Percentiles rank a stretch among this genome's conserved stretches.
phyloP scores from a whole-genome alignment of 2,329 filamentous ascomycete genomes.

The Cordyceps farinosa region DNA sequence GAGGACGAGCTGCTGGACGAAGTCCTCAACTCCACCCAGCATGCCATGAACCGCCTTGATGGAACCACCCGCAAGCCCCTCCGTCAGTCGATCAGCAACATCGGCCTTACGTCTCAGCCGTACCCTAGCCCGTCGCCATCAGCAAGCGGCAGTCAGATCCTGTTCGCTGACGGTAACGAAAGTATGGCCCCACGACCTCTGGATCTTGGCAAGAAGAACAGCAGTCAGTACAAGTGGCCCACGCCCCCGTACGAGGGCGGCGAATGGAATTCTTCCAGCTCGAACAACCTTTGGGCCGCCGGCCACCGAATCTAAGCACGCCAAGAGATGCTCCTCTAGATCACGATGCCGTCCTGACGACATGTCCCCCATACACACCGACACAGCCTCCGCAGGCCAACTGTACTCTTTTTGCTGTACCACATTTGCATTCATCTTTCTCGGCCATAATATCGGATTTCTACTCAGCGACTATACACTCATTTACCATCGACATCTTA shows the following conservation, averaged over 20 bases:
- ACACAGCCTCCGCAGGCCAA: background rate
- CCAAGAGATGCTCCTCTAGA: background rate
- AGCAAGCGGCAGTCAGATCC: slow-evolving; percentile 72
- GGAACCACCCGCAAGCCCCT: slow-evolving; percentile 40
- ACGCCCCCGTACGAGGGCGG: slow-evolving; percentile 93
- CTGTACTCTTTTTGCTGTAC: slow-evolving; percentile 9
- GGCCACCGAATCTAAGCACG: slow-evolving; percentile 56
- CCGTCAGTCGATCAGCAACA: slow-evolving; percentile 62
- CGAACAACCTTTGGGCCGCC: slow-evolving; percentile 75
- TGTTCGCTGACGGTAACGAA: slow-evolving; percentile 66
- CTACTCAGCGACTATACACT: slow-evolving; percentile 4
- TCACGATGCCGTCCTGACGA: background rate
- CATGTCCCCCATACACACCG: background rate
- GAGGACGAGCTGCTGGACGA: slow-evolving; percentile 95
- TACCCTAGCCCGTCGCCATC: slow-evolving; percentile 71
- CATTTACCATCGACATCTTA: slow-evolving; percentile 15
- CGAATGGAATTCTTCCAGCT: slow-evolving; percentile 82
- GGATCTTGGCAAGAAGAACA: slow-evolving; percentile 59
- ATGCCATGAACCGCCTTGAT: slow-evolving; percentile 69
- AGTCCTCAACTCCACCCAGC: slow-evolving; percentile 72
- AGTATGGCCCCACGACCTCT: slow-evolving; percentile 66
- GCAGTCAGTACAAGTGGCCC: slow-evolving; percentile 71
- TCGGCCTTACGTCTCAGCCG: slow-evolving; percentile 53
- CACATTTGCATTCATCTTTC: background rate
- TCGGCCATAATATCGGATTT: background rate